Conservation (phyloP, 305 asterid species). For the Solanum hybrid region DNA sequence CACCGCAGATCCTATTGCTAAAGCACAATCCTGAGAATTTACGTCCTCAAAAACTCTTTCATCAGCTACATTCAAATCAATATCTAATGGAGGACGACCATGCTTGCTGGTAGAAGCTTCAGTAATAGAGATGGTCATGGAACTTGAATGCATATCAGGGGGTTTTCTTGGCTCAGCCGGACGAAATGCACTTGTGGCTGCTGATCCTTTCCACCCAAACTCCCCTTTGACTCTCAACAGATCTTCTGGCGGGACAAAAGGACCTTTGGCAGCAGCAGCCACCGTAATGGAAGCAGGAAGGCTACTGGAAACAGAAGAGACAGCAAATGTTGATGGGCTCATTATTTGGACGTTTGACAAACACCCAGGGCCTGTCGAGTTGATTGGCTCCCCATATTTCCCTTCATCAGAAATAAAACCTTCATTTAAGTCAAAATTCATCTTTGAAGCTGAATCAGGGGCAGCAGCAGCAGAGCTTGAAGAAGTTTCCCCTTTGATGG, state of each 20-base stretch:
- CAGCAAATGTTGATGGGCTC: slow-evolving; percentile 21
- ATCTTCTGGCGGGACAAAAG: slow-evolving; percentile 81
- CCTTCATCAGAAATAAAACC: slow-evolving; percentile 38
- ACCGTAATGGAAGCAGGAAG: slow-evolving; percentile 60
- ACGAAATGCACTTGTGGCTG: slow-evolving; percentile 92
- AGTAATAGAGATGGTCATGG: slow-evolving; percentile 11
- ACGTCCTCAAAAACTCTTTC: slow-evolving; percentile 60
- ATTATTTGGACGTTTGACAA: slow-evolving; percentile 18
- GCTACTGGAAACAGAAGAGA: slow-evolving; percentile 16
- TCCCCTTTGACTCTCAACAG: slow-evolving; percentile 63
- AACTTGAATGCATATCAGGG: slow-evolving; percentile 24
- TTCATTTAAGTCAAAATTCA: slow-evolving; percentile 47
- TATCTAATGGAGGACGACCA: slow-evolving; percentile 43
- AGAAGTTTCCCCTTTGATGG: slow-evolving; percentile 16
- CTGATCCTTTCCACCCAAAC: slow-evolving; percentile 94
- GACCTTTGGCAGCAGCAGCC: slow-evolving; percentile 79
- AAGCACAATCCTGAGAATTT: slow-evolving; percentile 36
- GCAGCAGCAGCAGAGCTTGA: slow-evolving; percentile 19
- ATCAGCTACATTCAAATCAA: slow-evolving; percentile 78
- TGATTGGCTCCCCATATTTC: slow-evolving; percentile 26
- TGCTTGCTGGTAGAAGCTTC: slow-evolving; percentile 39
- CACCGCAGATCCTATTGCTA: slow-evolving; percentile 14
- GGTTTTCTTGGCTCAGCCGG: slow-evolving; percentile 89
- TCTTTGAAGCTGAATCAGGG: slow-evolving; percentile 22
- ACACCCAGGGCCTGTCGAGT: slow-evolving; percentile 9